Percentiles rank a stretch among this genome's conserved stretches.
Evolutionary conservation across 176 grass and related monocot genomes (phyloP).

Genomic region (Oryza punctata): DNA sequence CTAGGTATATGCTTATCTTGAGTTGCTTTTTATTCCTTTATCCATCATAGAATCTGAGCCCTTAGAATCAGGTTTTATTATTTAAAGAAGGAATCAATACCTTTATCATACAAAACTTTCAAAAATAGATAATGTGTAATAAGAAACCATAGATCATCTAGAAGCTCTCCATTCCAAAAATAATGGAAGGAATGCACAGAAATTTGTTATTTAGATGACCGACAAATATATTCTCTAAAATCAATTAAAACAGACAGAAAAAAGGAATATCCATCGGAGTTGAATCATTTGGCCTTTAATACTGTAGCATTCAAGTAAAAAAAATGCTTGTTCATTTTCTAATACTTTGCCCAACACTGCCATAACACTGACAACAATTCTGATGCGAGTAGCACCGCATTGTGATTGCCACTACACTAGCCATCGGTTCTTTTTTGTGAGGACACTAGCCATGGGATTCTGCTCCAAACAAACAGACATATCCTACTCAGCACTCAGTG

Average conservation of each 20-base stretch:
- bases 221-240: constrained; percentile 4
- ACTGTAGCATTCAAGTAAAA: background rate
- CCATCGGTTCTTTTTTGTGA: background rate
- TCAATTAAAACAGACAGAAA: background rate
- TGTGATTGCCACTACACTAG: constrained; percentile 48
- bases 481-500: constrained; percentile 22
- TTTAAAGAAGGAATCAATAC: background rate
- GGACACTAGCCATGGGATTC: constrained; percentile 39
- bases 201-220: background rate
- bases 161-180: background rate
- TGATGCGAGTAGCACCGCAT: background rate
- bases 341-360: constrained; percentile 15
- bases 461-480: constrained; percentile 31
- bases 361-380: constrained; percentile 9
- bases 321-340: background rate
- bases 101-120: constrained; percentile 12
- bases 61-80: background rate
- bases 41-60: constrained; percentile 18
- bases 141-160: constrained; percentile 8
- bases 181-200: background rate
- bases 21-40: constrained; percentile 9
- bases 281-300: constrained; percentile 7
- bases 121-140: background rate
- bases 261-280: background rate
- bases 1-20: constrained; percentile 38